A percentile compares a stretch with the other conserved stretches of the same genome.
These are phyloP conservation scores for Dioszegia aurantiaca DNA, from an alignment of 768 basidiomycete species.

Conservation along the genomic window DNA sequence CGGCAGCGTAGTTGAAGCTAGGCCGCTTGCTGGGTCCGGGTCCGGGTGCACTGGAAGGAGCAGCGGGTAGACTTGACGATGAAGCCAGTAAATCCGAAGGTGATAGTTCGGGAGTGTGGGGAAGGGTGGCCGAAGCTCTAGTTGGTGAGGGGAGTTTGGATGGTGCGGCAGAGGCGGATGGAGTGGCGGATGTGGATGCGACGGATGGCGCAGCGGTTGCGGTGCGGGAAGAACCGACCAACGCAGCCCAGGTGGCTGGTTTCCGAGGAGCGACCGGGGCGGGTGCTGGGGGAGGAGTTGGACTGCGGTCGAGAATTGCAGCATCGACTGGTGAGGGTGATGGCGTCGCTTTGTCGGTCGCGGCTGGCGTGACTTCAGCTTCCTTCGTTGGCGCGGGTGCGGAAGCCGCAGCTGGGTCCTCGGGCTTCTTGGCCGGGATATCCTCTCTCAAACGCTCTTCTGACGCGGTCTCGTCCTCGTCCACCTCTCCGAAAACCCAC, in stretches of 20 bases:
- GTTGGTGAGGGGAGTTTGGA: conserved; percentile 32
- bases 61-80: neutral
- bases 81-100: neutral
- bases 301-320: neutral
- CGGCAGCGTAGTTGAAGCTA: conserved; percentile 41
- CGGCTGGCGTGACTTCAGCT: neutral
- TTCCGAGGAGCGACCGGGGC: conserved; percentile 12
- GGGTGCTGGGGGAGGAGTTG: neutral
- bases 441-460: too few species aligned
- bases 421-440: too few species aligned
- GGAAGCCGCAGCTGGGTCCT: neutral
- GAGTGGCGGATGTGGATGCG: conserved; percentile 11
- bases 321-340: too few species aligned
- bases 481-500: neutral
- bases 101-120: conserved; percentile 12
- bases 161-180: conserved; percentile 24
- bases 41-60: conserved; percentile 3
- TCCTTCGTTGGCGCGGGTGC: neutral
- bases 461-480: neutral
- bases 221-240: conserved; percentile 21
- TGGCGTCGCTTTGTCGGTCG: too few species aligned
- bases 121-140: conserved; percentile 22
- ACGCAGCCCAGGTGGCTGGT: conserved; percentile 41
- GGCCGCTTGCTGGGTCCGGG: conserved; percentile 16
- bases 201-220: conserved; percentile 24